Evolutionary conservation across 306 rosid species (phyloP), one percentile per base, ranked within the genome.

Genomic region (Dryas octopetala): DNA sequence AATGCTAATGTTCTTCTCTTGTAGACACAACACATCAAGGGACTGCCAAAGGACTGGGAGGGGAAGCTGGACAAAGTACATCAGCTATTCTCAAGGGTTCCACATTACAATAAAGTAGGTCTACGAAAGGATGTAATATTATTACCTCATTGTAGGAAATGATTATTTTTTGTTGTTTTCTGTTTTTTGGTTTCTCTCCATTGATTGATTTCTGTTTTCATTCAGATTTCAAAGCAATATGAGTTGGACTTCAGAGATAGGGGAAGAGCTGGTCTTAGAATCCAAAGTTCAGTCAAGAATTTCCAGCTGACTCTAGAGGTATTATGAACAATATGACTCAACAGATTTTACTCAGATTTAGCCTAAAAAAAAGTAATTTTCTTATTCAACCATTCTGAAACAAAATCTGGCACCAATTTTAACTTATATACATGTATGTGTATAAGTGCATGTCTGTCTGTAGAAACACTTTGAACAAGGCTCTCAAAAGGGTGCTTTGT

Each of bases 231-330:
- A 53, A 92, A 91, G 84, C 95, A 87, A 76, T 89, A 86, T 64
- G 98, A 91, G 78, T 82, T 95, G 73, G 97, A 95, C 77, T 95
- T 67, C 70, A 91, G 95, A 89, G 97, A 95, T 78, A 87, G 88
- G 74, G 97, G 96, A 79, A 90, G 92, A 83, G 74, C 87, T 68
- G 95, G 82, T 51, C 91, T 91, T 44, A 54, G 71, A 85, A 85
- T 91, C 74, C 93, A 83, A 80, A 87, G 87, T 82, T 91, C 98
- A 0, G 93, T 87, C 2, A 95, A 94, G 80, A 91, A 91, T 83
- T 94, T 94, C 78, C 98, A 94, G 89, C 87, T 94, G 48, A 88
- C 89, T 72, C 78, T 91, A 50, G 98, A 87, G 95, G 97, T 93
- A 86, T 67, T 13, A 45, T 52, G 50, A 57, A 17, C 57, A 40